phyloP scores from a whole-genome alignment of 768 basidiomycete species.

The Phlebiopsis gigantea region DNA sequence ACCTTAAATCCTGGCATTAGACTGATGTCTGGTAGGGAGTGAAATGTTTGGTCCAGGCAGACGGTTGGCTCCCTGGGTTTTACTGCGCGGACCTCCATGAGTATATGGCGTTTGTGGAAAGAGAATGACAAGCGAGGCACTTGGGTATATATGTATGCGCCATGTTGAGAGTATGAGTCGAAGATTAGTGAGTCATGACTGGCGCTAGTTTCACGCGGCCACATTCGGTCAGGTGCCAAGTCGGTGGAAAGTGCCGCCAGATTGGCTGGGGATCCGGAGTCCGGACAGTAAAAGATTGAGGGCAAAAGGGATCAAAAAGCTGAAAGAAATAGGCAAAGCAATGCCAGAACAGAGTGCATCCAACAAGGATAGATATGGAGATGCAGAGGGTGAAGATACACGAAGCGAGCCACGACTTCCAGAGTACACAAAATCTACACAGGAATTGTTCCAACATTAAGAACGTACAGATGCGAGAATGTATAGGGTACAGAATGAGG shows the following conservation, averaged over 20 bases:
- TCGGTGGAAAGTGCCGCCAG: too few relatives aligned
- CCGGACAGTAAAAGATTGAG: not conserved
- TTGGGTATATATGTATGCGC: not conserved
- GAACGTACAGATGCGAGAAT: not conserved
- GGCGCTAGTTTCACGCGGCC: not conserved
- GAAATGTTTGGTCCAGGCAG: not conserved
- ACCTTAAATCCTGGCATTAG: slow-evolving; percentile 8
- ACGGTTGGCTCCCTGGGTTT: slow-evolving; percentile 5
- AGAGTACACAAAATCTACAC: not conserved
- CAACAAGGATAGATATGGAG: not conserved
- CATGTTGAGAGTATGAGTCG: too few relatives aligned
- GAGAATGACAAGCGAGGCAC: not conserved
- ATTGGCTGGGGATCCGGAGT: not conserved
- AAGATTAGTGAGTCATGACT: not conserved
- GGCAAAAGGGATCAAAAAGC: not conserved
- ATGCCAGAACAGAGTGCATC: not conserved
- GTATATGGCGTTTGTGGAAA: not conserved
- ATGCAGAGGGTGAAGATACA: not conserved
- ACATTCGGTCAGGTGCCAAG: too few relatives aligned
- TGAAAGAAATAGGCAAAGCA: not conserved
- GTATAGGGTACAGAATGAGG: not conserved
- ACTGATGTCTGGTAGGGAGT: not conserved
- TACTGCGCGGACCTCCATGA: not conserved
- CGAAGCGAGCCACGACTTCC: not conserved
- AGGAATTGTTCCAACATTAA: not conserved